Percentiles rank a stretch among this genome's conserved stretches.
Conservation (phyloP, 2,329 filamentous ascomycete genomes). For the Stagonosporopsis chrysanthemi region DNA sequence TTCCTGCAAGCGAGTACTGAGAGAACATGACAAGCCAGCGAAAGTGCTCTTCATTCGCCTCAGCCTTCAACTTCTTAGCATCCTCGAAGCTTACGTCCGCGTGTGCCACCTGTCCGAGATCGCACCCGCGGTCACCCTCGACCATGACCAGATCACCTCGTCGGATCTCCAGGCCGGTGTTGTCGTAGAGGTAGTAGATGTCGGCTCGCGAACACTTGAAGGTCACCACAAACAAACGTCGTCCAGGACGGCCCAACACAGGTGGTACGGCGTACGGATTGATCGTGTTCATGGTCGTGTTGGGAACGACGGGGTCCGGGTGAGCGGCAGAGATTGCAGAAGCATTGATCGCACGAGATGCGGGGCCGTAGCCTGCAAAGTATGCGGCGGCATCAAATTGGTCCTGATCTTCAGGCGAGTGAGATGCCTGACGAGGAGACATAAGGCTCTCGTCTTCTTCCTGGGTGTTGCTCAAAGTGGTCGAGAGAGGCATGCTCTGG, state of each 20-base stretch:
- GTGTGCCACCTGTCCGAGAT: conserved; percentile 89
- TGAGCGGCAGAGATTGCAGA: conserved; percentile 48
- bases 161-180: conserved; percentile 88
- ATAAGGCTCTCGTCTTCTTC: conserved; percentile 41
- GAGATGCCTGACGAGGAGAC: conserved; percentile 37
- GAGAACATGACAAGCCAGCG: conserved; percentile 99
- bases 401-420: conserved; percentile 66
- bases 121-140: conserved; percentile 94
- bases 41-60: conserved; percentile 94
- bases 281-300: conserved; percentile 28
- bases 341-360: conserved; percentile 46
- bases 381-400: conserved; percentile 52
- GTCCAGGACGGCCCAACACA: conserved; percentile 39
- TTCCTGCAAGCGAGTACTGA: conserved; percentile 56
- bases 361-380: conserved; percentile 48
- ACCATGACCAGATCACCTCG: conserved; percentile 95
- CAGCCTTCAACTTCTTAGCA: conserved; percentile 87
- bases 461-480: conserved; percentile 41
- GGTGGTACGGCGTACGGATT: conserved; percentile 48
- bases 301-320: conserved; percentile 41
- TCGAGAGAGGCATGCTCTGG: conserved; percentile 30
- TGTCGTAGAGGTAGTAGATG: conserved; percentile 96
- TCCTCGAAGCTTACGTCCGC: conserved; percentile 87
- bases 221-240: conserved; percentile 79
- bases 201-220: conserved; percentile 97